Evolutionary conservation across 2,329 filamentous ascomycete species (phyloP).

Genomic region (Pyrenophora seminiperda): DNA sequence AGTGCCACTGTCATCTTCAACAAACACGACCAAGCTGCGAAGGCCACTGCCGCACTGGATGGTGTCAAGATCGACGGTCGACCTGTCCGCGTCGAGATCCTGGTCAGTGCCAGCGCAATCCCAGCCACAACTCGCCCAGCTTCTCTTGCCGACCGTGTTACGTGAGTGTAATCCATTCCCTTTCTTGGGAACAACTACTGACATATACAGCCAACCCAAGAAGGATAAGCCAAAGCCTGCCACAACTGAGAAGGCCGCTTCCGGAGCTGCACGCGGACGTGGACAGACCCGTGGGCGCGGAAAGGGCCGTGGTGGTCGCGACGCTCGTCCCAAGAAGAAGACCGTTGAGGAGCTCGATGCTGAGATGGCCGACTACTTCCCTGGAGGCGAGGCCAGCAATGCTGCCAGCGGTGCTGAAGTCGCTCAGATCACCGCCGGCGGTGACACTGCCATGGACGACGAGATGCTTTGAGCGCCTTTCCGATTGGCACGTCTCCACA

Average conservation of each 20-base stretch:
- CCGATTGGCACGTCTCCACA: not conserved
- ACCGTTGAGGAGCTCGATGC: constrained; percentile 93
- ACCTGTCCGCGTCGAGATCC: constrained; percentile 94
- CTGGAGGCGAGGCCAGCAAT: constrained; percentile 51
- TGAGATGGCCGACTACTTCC: constrained; percentile 97
- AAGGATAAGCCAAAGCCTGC: constrained; percentile 69
- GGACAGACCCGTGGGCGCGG: constrained; percentile 52
- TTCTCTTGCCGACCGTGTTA: constrained; percentile 78
- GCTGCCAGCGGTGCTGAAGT: constrained; percentile 52
- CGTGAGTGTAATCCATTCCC: constrained; percentile 57
- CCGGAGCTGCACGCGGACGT: constrained; percentile 50
- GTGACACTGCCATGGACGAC: constrained; percentile 49
- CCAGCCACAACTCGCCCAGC: constrained; percentile 72
- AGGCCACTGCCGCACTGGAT: constrained; percentile 83
- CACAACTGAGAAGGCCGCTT: constrained; percentile 71
- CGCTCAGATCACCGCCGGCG: constrained; percentile 50
- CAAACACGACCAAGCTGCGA: constrained; percentile 79
- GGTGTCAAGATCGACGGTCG: constrained; percentile 87
- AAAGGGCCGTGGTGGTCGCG: constrained; percentile 53
- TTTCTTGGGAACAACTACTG: constrained; percentile 1
- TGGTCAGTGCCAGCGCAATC: constrained; percentile 77
- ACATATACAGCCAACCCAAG: constrained; percentile 64
- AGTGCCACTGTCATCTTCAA: constrained; percentile 88
- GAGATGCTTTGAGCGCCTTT: constrained; percentile 43
- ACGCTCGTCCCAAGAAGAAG: constrained; percentile 79